A percentile compares a stretch with the other conserved stretches of the same genome.
phyloP scores from a whole-genome alignment of 169 alveolate species.

The Plasmodium knowlesi region DNA sequence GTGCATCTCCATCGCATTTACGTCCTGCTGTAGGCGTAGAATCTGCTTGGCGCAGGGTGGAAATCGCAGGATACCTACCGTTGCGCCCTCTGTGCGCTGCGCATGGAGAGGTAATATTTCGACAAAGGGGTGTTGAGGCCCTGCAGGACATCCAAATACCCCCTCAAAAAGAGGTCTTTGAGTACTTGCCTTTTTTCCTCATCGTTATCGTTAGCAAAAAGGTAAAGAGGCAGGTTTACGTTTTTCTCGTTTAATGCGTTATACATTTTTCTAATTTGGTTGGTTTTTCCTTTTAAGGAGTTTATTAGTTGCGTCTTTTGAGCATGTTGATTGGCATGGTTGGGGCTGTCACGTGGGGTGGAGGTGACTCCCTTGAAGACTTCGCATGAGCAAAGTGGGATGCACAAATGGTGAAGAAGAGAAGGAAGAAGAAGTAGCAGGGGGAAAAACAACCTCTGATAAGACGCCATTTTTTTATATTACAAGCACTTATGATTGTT shows the following conservation, averaged over 20 bases:
- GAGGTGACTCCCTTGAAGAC: neutral
- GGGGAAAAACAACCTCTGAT: neutral
- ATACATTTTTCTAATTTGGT: conserved; percentile 32
- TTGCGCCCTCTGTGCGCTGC: neutral
- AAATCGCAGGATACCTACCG: neutral
- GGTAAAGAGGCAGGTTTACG: conserved; percentile 29
- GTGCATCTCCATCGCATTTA: neutral
- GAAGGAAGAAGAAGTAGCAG: neutral
- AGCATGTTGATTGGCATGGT: neutral
- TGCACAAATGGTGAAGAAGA: neutral
- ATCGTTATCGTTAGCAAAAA: conserved; percentile 34
- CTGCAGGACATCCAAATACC: conserved; percentile 39
- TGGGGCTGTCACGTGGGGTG: neutral
- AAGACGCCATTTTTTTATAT: neutral
- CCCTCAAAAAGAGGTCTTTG: conserved; percentile 15
- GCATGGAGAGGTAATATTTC: conserved; percentile 31
- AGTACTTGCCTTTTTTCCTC: conserved; percentile 34
- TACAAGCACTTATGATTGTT: neutral
- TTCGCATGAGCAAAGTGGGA: neutral
- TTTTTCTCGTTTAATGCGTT: conserved; percentile 19
- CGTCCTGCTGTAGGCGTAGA: neutral
- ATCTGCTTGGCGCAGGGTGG: neutral
- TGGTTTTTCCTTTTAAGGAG: conserved; percentile 22
- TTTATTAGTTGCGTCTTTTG: conserved; percentile 26
- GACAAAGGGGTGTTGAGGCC: conserved; percentile 59